Percentiles rank a stretch among this genome's conserved stretches.
Evolutionary conservation across 768 basidiomycete species (phyloP).

Genomic region (Leccinum fibrillosum): DNA sequence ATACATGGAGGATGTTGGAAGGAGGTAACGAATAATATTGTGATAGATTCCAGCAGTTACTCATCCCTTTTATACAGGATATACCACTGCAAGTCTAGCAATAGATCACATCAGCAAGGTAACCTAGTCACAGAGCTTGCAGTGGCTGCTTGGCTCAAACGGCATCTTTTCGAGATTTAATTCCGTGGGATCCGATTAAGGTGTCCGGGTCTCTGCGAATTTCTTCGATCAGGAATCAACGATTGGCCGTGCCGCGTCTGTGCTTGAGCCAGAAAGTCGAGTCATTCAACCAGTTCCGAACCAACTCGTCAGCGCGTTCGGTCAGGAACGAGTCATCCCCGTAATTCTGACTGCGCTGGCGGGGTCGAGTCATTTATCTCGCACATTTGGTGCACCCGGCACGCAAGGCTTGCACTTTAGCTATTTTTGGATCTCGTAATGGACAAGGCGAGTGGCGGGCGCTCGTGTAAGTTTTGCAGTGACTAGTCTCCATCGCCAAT

Average conservation of each 20-base stretch:
- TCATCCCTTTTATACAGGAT: constrained; percentile 31
- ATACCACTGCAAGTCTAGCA: constrained; percentile 27
- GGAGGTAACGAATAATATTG: constrained; percentile 3
- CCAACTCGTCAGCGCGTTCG: constrained; percentile 13
- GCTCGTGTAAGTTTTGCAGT: neutral
- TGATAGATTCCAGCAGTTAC: neutral
- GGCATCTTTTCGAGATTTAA: constrained; percentile 29
- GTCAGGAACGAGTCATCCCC: constrained; percentile 24
- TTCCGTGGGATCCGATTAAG: constrained; percentile 21
- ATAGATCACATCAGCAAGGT: constrained; percentile 29
- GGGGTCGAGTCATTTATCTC: constrained; percentile 13
- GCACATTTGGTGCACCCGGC: constrained; percentile 7
- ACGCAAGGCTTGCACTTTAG: constrained; percentile 1
- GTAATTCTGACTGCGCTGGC: constrained; percentile 7
- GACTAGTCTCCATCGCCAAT: constrained; percentile 21
- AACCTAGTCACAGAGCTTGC: constrained; percentile 33
- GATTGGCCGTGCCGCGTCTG: constrained; percentile 24
- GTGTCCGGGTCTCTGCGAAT: constrained; percentile 4
- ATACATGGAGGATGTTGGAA: constrained; percentile 21
- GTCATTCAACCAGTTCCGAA: constrained; percentile 8
- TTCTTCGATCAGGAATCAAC: constrained; percentile 17
- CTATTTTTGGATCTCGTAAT: constrained; percentile 15
- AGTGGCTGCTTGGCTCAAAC: constrained; percentile 29
- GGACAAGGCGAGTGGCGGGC: constrained; percentile 8
- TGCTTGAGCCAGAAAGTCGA: constrained; percentile 17